phyloP scores from a whole-genome alignment of 345 rosid species.

The Lepidium didymum region DNA sequence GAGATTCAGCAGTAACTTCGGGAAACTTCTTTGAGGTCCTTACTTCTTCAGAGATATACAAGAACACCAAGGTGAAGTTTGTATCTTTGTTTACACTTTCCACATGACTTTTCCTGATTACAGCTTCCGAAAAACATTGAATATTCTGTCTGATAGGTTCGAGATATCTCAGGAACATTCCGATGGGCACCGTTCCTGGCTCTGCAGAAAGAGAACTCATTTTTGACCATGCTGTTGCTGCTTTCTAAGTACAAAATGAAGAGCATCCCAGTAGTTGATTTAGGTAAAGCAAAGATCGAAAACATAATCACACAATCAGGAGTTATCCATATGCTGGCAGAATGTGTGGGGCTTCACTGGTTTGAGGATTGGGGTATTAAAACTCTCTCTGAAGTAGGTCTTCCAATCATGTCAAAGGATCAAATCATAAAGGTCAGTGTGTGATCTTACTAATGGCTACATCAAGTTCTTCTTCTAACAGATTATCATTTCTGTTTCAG shows the following conservation, averaged over 20 bases:
- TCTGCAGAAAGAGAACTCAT: slow-evolving; percentile 80
- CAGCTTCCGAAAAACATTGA: slow-evolving; percentile 1
- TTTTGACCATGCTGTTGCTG: slow-evolving; percentile 83
- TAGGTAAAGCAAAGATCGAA: slow-evolving; percentile 70
- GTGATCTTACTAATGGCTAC: neutral
- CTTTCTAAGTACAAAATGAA: slow-evolving; percentile 99
- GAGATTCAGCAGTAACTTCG: slow-evolving; percentile 70
- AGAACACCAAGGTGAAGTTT: slow-evolving; percentile 61
- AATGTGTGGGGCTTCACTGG: slow-evolving; percentile 92
- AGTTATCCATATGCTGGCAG: slow-evolving; percentile 96
- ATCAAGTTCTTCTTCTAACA: neutral
- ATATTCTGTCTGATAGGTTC: slow-evolving; percentile 49
- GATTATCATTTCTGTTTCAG: slow-evolving; percentile 28
- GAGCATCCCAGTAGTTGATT: slow-evolving; percentile 83
- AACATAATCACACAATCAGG: slow-evolving; percentile 89
- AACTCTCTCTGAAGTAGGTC: slow-evolving; percentile 81
- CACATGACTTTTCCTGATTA: neutral
- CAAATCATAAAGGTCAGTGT: slow-evolving; percentile 54
- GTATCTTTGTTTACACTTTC: neutral
- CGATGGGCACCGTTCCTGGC: slow-evolving; percentile 99
- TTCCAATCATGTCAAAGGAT: slow-evolving; percentile 53
- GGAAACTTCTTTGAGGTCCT: slow-evolving; percentile 87
- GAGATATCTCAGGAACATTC: slow-evolving; percentile 94
- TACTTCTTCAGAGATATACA: slow-evolving; percentile 74
- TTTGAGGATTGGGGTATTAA: slow-evolving; percentile 93